Base-by-base conservation (phyloP, 495 filamentous ascomycete species). In the Penicillium bovifimosum region DNA sequence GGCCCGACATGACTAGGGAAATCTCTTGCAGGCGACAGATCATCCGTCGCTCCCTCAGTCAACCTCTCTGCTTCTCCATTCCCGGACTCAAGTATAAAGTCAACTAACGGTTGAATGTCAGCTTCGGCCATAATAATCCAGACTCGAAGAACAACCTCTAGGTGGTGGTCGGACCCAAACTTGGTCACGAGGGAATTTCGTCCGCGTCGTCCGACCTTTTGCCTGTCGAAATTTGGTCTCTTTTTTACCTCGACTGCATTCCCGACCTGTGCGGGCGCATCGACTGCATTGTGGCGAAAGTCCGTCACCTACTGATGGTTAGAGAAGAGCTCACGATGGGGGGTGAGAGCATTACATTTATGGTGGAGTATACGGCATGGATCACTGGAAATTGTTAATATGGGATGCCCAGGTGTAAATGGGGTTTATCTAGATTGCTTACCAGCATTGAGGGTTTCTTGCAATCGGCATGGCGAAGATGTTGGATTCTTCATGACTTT, bases 151-250 rank as follows among this genome's bases (percentile, higher is more conserved):
- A 54, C 44, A 48, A 64, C 62, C 62, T 59, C 62, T 44, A 13
- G 62, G 55, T 49, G 62, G 62, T 18, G 62, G 62, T 32, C 48
- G 53, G 3, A 64, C 39, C 62, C 62, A 64, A 34, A 64, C 59
- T 33, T 64, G 62, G 20, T 64, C 59, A 27, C 53, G 50, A 17
- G 62, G 62, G 33, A 64, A 64, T 13, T 59, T 54, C 16, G 50
- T 55, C 5, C 62, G 50, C 10, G 47, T 36, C 2, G 24, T 46
- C n/a, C 47, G 55, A 29, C 50, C 44, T 20, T 52, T 56, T 7
- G 38, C 55, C 48, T 51, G 51, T n/a, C 62, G 53, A 10, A 64
- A 64, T 6, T 41, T 48, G 0, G 59, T 55, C 35, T 50, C 40
- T 6, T 29, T 36, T 32, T 57, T 46, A 9, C 47, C 53, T 38